Evolutionary conservation across 1,139 yeast species (phyloP).

Genomic region (Geotrichum histeridarum): DNA sequence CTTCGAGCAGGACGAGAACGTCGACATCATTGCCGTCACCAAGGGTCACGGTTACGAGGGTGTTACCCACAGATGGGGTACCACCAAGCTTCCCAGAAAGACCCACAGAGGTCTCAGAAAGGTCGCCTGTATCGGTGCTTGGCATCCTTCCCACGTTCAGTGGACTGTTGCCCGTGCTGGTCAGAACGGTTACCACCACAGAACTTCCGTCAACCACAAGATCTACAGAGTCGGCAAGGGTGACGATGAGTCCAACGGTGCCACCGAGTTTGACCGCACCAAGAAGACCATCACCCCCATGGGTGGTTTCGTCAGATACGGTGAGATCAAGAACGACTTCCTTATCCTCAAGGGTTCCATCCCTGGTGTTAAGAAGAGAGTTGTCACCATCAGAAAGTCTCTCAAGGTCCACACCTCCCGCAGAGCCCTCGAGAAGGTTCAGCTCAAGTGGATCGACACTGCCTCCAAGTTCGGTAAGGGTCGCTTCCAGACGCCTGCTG

Average conservation of each 20-base stretch:
- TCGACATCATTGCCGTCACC: slow-evolving; percentile 98
- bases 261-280: slow-evolving; percentile 98
- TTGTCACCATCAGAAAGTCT: slow-evolving; percentile 97
- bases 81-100: slow-evolving; percentile 99
- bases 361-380: slow-evolving; percentile 99
- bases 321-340: slow-evolving; percentile 96
- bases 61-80: slow-evolving; percentile 99
- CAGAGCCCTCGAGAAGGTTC: slow-evolving; percentile 93
- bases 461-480: slow-evolving; percentile 99
- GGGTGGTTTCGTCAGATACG: slow-evolving; percentile 99
- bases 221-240: slow-evolving; percentile 98
- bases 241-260: slow-evolving; percentile 88
- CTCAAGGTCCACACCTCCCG: slow-evolving; percentile 97
- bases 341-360: slow-evolving; percentile 96
- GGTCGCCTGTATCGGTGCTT: slow-evolving; percentile 99
- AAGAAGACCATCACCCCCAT: slow-evolving; percentile 98
- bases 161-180: slow-evolving; percentile 99
- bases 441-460: slow-evolving; percentile 99
- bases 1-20: slow-evolving; percentile 97
- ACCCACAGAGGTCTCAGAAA: slow-evolving; percentile 99
- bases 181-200: slow-evolving; percentile 99
- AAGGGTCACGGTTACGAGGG: slow-evolving; percentile 99
- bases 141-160: slow-evolving; percentile 99
- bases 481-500: slow-evolving; percentile 99
- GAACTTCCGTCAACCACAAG: slow-evolving; percentile 99